Evolutionary conservation across 2,329 filamentous ascomycete species (phyloP).

Genomic region (Mariannaea elegans): DNA sequence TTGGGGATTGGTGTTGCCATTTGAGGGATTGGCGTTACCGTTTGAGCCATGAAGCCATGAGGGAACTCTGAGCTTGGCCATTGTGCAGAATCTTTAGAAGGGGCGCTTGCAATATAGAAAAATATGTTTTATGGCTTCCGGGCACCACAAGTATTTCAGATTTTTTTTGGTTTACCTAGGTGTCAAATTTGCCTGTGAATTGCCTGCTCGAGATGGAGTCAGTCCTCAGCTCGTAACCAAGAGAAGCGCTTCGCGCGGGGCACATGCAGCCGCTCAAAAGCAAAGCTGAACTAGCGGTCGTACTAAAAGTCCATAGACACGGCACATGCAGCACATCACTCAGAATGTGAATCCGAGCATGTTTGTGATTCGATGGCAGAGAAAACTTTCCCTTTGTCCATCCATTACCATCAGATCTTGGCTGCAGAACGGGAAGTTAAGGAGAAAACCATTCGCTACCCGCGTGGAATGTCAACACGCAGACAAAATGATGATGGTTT

Average conservation of each 20-base stretch:
- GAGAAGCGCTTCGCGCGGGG: not conserved
- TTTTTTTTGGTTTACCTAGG: not conserved
- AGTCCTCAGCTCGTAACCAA: slow-evolving; percentile 5
- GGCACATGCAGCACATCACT: not conserved
- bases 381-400: not conserved
- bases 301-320: slow-evolving; percentile 12
- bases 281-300: slow-evolving; percentile 19
- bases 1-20: slow-evolving; percentile 10
- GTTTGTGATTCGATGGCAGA: not conserved
- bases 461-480: no score
- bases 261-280: slow-evolving; percentile 8
- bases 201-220: slow-evolving; percentile 10
- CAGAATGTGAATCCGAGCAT: not conserved
- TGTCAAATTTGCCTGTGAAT: not conserved
- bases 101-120: not conserved
- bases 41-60: slow-evolving; percentile 45
- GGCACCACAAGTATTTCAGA: no score
- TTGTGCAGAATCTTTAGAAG: slow-evolving; percentile 12
- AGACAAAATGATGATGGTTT: no score
- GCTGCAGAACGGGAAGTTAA: not conserved
- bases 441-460: no score
- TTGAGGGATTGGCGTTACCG: not conserved
- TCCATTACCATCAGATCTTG: not conserved
- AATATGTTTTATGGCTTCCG: not conserved
- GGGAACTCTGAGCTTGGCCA: slow-evolving; percentile 42